A percentile compares a stretch with the other conserved stretches of the same genome.
Conservation (phyloP, 176 grass and related monocot species). For the Ampelocalamus luodianensis region DNA sequence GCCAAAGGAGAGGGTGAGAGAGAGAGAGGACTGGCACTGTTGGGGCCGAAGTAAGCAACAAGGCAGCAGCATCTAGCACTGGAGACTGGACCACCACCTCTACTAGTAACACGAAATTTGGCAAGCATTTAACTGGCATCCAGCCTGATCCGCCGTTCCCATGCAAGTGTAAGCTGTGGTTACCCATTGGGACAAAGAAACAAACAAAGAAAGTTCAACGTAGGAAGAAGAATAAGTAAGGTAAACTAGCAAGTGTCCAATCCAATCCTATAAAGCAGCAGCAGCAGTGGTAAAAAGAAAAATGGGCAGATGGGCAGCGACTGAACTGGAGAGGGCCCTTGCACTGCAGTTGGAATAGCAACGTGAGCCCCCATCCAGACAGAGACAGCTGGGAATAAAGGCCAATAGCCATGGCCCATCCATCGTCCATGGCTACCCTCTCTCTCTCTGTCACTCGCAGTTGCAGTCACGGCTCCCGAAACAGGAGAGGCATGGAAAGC, state of each 20-base stretch:
- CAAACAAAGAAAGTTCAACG: neutral
- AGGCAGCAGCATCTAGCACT: neutral
- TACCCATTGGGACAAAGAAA: neutral
- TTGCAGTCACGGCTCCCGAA: neutral
- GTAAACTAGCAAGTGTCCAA: neutral
- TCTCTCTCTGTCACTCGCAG: neutral
- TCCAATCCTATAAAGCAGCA: neutral
- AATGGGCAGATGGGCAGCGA: neutral
- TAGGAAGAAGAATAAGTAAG: neutral
- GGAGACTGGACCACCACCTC: neutral
- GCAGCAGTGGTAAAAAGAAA: neutral
- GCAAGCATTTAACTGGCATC: neutral
- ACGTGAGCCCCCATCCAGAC: neutral
- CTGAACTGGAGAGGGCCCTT: neutral
- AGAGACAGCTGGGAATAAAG: neutral
- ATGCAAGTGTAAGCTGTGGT: neutral
- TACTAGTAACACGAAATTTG: neutral
- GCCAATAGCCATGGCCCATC: neutral
- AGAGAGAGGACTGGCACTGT: neutral
- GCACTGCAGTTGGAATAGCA: conserved; percentile 44
- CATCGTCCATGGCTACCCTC: neutral
- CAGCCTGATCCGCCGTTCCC: neutral
- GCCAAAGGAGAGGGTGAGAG: neutral
- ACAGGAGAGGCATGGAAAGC: neutral
- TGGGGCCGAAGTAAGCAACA: neutral